Conservation (phyloP, 23 red algal genomes). For the Gracilaria gracilis region DNA sequence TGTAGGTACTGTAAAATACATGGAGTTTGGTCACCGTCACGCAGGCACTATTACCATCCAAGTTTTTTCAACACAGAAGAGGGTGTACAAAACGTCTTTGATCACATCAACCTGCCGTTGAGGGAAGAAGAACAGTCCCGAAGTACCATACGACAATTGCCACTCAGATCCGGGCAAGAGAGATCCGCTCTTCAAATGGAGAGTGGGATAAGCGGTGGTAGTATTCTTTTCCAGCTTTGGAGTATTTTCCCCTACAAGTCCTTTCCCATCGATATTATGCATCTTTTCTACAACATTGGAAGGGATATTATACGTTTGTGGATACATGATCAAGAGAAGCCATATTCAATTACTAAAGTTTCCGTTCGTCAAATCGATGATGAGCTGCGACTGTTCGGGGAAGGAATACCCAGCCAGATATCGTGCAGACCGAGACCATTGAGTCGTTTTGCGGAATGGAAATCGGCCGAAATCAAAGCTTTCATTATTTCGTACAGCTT, state of each 20-base stretch:
- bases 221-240: neutral
- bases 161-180: neutral
- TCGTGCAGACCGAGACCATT: neutral
- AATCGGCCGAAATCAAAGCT: neutral
- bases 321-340: neutral
- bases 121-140: neutral
- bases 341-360: neutral
- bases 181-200: neutral
- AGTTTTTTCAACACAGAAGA: neutral
- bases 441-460: slow-evolving; percentile 28
- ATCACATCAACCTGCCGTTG: no score
- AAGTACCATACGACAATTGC: neutral
- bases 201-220: neutral
- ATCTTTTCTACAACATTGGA: slow-evolving; percentile 21
- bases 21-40: neutral
- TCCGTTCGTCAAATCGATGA: neutral
- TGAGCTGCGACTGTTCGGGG: no score
- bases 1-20: slow-evolving; percentile 3
- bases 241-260: neutral
- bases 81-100: no score
- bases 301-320: slow-evolving; percentile 2
- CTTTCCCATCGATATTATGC: slow-evolving; percentile 36
- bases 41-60: slow-evolving; percentile 22
- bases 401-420: neutral
- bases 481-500: slow-evolving; percentile 28